phyloP scores from a whole-genome alignment of 345 rosid genomes.

The Salix udensis region DNA sequence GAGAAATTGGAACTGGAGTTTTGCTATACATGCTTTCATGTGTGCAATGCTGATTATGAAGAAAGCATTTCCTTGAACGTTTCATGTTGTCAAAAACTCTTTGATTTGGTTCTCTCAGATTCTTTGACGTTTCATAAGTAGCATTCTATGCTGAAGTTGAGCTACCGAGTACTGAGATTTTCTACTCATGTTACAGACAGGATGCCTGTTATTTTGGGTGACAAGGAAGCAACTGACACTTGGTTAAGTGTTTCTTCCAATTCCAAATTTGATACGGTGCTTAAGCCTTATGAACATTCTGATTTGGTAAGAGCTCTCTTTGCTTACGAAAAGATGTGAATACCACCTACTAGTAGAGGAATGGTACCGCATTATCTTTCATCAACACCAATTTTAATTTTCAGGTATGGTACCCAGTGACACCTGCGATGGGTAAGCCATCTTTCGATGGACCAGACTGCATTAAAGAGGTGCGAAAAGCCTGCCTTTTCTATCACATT shows the following conservation, averaged over 20 bases:
- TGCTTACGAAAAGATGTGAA: neutral
- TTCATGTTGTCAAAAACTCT: too few relatives aligned
- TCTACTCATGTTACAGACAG: slow-evolving; percentile 43
- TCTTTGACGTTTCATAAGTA: neutral
- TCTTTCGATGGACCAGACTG: slow-evolving; percentile 89
- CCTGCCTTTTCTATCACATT: neutral
- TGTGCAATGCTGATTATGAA: neutral
- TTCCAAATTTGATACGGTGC: slow-evolving; percentile 43
- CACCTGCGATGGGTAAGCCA: slow-evolving; percentile 78
- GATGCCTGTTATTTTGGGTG: slow-evolving; percentile 87
- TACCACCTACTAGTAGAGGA: neutral
- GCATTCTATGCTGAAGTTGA: slow-evolving; percentile 1
- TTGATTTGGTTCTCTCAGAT: too few relatives aligned
- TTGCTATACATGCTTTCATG: neutral
- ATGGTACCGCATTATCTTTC: neutral
- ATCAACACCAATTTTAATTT: slow-evolving; percentile 8
- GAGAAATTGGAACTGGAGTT: neutral
- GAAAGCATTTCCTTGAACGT: neutral
- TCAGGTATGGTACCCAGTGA: slow-evolving; percentile 83
- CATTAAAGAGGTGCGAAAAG: slow-evolving; percentile 55
- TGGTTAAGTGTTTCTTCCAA: slow-evolving; percentile 64
- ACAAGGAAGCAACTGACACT: slow-evolving; percentile 55
- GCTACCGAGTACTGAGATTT: neutral
- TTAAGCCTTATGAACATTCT: slow-evolving; percentile 62
- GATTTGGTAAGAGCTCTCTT: slow-evolving; percentile 56